Evolutionary conservation across 345 rosid genomes (phyloP).

Genomic region (Erucastrum elatum): DNA sequence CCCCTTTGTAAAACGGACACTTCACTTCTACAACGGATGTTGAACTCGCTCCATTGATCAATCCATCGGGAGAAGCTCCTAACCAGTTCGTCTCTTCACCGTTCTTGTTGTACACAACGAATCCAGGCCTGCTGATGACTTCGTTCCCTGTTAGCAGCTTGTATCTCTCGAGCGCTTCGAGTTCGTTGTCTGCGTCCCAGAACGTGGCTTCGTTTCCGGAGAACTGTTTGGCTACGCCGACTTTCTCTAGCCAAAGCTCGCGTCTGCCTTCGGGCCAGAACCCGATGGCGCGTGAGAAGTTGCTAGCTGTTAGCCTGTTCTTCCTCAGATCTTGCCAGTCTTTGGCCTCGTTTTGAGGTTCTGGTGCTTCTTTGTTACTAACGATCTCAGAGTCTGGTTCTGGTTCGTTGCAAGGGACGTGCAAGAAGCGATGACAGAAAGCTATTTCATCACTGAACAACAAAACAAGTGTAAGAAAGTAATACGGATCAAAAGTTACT

Average conservation of each 20-base stretch:
- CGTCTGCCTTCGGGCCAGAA: conserved; percentile 58
- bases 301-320: not conserved
- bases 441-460: conserved; percentile 30
- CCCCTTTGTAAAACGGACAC: conserved; percentile 61
- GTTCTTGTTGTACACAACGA: conserved; percentile 37
- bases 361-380: not conserved
- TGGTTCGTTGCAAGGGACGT: conserved; percentile 5
- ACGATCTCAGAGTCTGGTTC: conserved; percentile 14
- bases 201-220: conserved; percentile 28
- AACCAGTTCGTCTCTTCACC: conserved; percentile 50
- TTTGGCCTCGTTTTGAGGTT: not conserved
- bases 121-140: conserved; percentile 42
- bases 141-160: conserved; percentile 46
- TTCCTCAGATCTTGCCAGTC: not conserved
- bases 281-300: conserved; percentile 66
- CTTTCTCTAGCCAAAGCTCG: conserved; percentile 79
- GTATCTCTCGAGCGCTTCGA: conserved; percentile 64
- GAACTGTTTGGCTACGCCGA: conserved; percentile 46
- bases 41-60: conserved; percentile 46
- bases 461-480: not conserved
- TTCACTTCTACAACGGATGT: conserved; percentile 71
- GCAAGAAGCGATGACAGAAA: conserved; percentile 23
- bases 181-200: conserved; percentile 39
- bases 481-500: not conserved
- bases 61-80: conserved; percentile 92